Evolutionary conservation across 164 flowering plant genomes (phyloP), one percentile per base, ranked within the genome.

Genomic region (Magnolia kwangsiensis): DNA sequence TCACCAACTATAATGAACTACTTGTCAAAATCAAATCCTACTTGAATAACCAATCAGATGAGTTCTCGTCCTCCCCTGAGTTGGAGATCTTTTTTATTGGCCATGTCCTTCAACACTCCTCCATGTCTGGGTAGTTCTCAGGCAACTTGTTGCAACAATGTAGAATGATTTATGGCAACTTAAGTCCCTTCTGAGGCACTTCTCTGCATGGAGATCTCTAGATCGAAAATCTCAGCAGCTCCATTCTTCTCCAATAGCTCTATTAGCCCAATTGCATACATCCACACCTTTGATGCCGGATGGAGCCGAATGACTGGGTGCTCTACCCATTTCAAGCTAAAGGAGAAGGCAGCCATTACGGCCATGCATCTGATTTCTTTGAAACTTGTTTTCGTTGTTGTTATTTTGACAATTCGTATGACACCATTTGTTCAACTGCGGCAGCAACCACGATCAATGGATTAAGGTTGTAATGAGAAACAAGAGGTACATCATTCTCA

Each of bases 201-300:
- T 65, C 87, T 75, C 73, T 79, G 83, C 51, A 37, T 37, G 45
- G 45, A 37, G 45, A 37, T 37, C 45, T 37, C 45, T 37, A 37
- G 45, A 37, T 8, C 67, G 0, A 81, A 67, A 1, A 91, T 77
- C 84, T 92, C 95, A 0, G 6, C 0, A 50, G 91, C 97, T 89
- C 93, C 95, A 90, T 78, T 92, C 97, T 76, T 92, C 97, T 68
- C 97, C 82, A 7, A 90, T 90, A 0, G 93, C 93, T n/a, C 86
- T 67, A 65, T 85, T 80, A 65, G 86, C 90, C 93, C 97, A 92
- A 11, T 78, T 80, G 77, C 84, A 81, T 2, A 92, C 86, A 63
- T 92, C 93, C 7, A 85, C 84, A 4, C 90, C 97, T 0, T 74
- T 74, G 72, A 63, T 59, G 31, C 74, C 74, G 18, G 19, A 80